Base-by-base conservation (phyloP, 345 rosid genomes). In the Moricandia moricandioides region DNA sequence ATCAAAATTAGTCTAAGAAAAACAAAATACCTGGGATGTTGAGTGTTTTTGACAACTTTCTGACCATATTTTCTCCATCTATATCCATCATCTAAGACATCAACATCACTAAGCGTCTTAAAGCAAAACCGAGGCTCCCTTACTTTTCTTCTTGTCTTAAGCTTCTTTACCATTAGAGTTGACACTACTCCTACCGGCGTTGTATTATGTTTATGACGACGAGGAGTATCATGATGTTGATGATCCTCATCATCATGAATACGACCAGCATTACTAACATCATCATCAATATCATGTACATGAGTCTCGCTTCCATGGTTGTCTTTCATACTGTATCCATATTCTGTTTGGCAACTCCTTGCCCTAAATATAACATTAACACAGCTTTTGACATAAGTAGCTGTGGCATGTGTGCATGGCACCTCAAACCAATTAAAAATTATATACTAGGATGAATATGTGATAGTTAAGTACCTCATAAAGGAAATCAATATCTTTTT, bases 11-110 rank as follows among this genome's bases (percentile, higher is more conserved):
- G 21, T n/a, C 2, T 17, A 65, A 13, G 43, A 61, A 54, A 33
- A 37, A 35, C 1, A 24, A 71, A 17, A 6, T 61, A 94, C 99
- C 99, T 95, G 82, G 99, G 99, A 82, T 95, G 98, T 79, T 85
- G 93, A 10, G 99, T 95, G 87, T 95, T 92, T 85, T 95, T 95
- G 18, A 90, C 99, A 67, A 95, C 99, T 81, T 95, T 95, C 90
- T 95, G 99, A 67, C 99, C 99, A 78, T 95, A 95, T 82, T 95
- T 95, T 62, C 99, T 84, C 99, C 99, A 95, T 77, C 93, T 85
- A 78, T 95, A 95, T 24, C 99, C 99, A 81, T 95, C 99, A 74
- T 95, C 98, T 62, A 95, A 79, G 34, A 95, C 97, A 86, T 95
- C 99, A 29, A 95, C 84, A 3, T 95, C 98, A 73, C 98, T 95